phyloP scores from a whole-genome alignment of 1,284 basidiomycete species.

The Nidula niveotomentosa region DNA sequence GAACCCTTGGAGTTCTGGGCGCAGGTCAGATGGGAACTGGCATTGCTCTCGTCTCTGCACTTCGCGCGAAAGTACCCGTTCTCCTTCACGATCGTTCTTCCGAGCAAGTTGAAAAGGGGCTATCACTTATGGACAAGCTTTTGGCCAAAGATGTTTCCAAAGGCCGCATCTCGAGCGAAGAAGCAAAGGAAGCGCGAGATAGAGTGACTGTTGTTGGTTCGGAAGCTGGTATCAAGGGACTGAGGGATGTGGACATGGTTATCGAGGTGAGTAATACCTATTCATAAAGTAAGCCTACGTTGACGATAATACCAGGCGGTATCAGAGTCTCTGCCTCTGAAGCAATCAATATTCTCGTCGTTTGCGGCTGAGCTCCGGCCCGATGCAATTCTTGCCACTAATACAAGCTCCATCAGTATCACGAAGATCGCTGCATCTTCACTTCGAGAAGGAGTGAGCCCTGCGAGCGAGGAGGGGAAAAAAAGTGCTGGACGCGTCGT shows the following conservation, averaged over 20 bases:
- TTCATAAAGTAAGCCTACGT: background rate
- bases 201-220: conserved; percentile 57
- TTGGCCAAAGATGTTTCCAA: conserved; percentile 90
- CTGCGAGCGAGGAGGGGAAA: conserved; percentile 63
- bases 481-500: conserved; percentile 70
- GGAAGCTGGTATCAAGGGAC: conserved; percentile 42
- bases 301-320: conserved; percentile 61
- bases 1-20: conserved; percentile 69
- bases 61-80: conserved; percentile 78
- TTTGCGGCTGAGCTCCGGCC: conserved; percentile 72
- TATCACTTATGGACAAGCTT: conserved; percentile 76
- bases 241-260: conserved; percentile 85
- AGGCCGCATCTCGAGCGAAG: conserved; percentile 72
- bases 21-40: conserved; percentile 91
- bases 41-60: conserved; percentile 83
- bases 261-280: conserved; percentile 64
- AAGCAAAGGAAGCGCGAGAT: conserved; percentile 73
- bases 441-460: conserved; percentile 51
- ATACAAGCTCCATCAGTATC: conserved; percentile 94
- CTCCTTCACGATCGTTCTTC: conserved; percentile 69
- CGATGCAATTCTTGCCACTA: conserved; percentile 84
- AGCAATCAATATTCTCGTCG: conserved; percentile 76
- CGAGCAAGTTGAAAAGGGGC: conserved; percentile 69
- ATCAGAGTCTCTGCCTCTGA: conserved; percentile 83
- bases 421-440: conserved; percentile 90